phyloP scores from a whole-genome alignment of 805 yeast species.

The Danielia oregonensis region DNA sequence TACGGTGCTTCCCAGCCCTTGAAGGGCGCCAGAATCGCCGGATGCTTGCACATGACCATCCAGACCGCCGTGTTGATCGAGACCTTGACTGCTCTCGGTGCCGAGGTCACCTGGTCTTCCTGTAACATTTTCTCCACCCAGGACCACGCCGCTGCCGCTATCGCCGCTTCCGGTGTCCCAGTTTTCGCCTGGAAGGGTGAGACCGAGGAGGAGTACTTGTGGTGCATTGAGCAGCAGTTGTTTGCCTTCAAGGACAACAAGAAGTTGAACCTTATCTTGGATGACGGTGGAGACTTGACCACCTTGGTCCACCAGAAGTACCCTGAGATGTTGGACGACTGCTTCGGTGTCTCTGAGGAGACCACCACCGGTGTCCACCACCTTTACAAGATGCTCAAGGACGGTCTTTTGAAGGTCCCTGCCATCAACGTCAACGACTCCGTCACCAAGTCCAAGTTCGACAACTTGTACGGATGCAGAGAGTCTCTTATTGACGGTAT shows the following conservation, averaged over 20 bases:
- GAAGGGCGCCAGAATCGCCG: constrained; percentile 98
- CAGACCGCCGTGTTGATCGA: constrained; percentile 99
- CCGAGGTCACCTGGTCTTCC: constrained; percentile 99
- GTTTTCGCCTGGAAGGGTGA: constrained; percentile 99
- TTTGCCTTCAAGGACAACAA: constrained; percentile 94
- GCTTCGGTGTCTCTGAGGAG: constrained; percentile 97
- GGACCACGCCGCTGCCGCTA: constrained; percentile 99
- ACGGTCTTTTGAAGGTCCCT: constrained; percentile 89
- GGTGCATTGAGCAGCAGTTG: constrained; percentile 99
- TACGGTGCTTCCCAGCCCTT: constrained; percentile 92
- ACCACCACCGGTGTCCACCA: constrained; percentile 99
- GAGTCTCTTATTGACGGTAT: constrained; percentile 98
- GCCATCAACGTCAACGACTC: constrained; percentile 99
- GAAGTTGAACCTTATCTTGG: constrained; percentile 94
- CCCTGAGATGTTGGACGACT: constrained; percentile 94
- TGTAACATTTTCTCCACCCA: constrained; percentile 99
- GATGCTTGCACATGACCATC: constrained; percentile 99
- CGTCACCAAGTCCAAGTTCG: constrained; percentile 98
- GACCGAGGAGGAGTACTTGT: constrained; percentile 97
- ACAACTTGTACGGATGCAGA: constrained; percentile 99
- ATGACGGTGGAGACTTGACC: constrained; percentile 99
- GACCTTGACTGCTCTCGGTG: constrained; percentile 95
- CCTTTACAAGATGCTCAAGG: constrained; percentile 92
- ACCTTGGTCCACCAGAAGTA: constrained; percentile 93
- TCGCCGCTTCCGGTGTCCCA: constrained; percentile 98